Base-by-base conservation (phyloP, 148 eudicot species). In the Gaultheria prostrata region DNA sequence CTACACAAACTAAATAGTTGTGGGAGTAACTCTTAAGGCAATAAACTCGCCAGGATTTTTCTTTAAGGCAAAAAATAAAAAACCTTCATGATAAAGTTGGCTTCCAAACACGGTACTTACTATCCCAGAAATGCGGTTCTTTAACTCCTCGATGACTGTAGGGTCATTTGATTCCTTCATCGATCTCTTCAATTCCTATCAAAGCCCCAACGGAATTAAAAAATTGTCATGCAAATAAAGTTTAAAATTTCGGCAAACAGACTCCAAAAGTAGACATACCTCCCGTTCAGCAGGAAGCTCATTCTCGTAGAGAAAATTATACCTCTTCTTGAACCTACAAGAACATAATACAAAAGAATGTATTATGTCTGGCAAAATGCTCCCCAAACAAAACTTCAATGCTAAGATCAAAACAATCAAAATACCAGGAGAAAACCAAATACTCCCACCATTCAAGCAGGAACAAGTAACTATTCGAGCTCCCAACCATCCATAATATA, bases 321-420 rank as follows among this genome's bases (percentile, higher is more conserved):
- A 96, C 91, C 94, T 92, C 91, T 90, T 96, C 91, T 91, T 91
- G 91, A 94, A 94, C 90, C 98, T 96, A 82, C 88, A 91, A 84
- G 49, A 63, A 53, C 50, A 6, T 71, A 20, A 69, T 46, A 69
- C 49, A 78, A 54, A 7, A 10, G 17, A 24, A 67, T 76, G n/a
- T 17, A 63, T 48, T 9, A 69, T 33, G n/a, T 21, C 0, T 18
- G 51, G 78, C 74, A 28, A 30, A 49, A 32, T 61, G 46, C 77
- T 20, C 28, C 17, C 72, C 12, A 67, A 67, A 30, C 28, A 76
- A 46, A 45, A 46, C 28, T 7, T 12, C 28, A 8, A 21, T 74
- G 54, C 28, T 21, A 46, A 18, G 77, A 74, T 35, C 35, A 70
- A 70, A 15, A 30, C 45, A 33, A 43, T 43, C 13, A 1, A 33